Percentiles rank a stretch among this genome's conserved stretches.
Evolutionary conservation across 2,329 filamentous ascomycete genomes (phyloP).

Genomic region (Juglanconis sp.): DNA sequence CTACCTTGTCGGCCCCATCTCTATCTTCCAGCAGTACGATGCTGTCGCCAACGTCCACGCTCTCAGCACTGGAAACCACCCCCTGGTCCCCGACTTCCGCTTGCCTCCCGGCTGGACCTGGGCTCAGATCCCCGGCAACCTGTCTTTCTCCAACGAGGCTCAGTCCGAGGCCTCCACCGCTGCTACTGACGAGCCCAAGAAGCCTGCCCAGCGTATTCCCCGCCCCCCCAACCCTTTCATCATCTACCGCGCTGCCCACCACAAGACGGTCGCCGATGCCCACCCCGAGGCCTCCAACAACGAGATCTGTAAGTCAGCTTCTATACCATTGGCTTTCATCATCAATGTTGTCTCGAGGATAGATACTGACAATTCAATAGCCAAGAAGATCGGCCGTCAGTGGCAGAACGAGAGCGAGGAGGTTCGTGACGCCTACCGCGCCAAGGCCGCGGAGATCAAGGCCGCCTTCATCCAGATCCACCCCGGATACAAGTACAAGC

Average conservation of each 20-base stretch:
- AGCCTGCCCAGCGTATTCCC: slow-evolving; percentile 25
- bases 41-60: not conserved
- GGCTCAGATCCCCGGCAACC: slow-evolving; percentile 11
- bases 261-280: slow-evolving; percentile 30
- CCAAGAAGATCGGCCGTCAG: slow-evolving; percentile 33
- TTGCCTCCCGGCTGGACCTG: slow-evolving; percentile 9
- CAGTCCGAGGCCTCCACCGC: not conserved
- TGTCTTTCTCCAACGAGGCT: not conserved
- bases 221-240: slow-evolving; percentile 42
- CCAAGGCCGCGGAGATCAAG: slow-evolving; percentile 30
- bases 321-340: not conserved
- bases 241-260: slow-evolving; percentile 38
- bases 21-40: slow-evolving; percentile 11
- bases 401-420: slow-evolving; percentile 34
- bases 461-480: slow-evolving; percentile 27
- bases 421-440: slow-evolving; percentile 30
- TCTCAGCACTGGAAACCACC: not conserved
- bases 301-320: slow-evolving; percentile 37
- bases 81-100: not conserved
- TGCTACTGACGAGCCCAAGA: not conserved
- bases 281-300: slow-evolving; percentile 38
- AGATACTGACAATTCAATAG: slow-evolving; percentile 25
- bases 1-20: not conserved
- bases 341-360: not conserved
- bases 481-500: slow-evolving; percentile 38